Conservation (phyloP, 225 moss, liverwort and hornwort species). For the Rhytidiadelphus loreus region DNA sequence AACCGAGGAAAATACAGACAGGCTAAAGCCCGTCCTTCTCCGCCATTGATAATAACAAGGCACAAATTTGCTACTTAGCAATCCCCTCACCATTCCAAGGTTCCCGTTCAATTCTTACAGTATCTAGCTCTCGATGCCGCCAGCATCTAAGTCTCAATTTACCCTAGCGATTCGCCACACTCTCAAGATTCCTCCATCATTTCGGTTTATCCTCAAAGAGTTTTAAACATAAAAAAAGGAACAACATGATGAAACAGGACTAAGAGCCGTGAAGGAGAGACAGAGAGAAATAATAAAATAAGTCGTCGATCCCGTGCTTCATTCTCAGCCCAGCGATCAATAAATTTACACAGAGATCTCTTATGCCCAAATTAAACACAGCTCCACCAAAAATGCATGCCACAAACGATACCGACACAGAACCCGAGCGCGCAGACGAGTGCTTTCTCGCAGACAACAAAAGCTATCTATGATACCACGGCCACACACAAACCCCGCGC, state of each 20-base stretch:
- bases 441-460: slow-evolving; percentile 36
- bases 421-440: slow-evolving; percentile 33
- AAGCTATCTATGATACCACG: slow-evolving; percentile 35
- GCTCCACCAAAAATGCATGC: background rate
- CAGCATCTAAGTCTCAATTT: background rate
- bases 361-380: background rate
- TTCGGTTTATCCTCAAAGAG: background rate
- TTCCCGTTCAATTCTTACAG: background rate
- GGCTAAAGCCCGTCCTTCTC: slow-evolving; percentile 18
- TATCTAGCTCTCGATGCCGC: background rate
- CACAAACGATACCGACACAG: slow-evolving; percentile 24
- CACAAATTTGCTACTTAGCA: background rate
- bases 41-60: background rate
- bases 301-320: background rate
- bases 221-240: background rate
- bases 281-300: background rate
- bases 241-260: background rate
- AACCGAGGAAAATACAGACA: slow-evolving; percentile 35
- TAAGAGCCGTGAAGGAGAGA: background rate
- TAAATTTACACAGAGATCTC: background rate
- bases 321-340: background rate
- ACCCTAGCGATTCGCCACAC: background rate
- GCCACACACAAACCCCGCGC: slow-evolving; percentile 25
- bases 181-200: background rate
- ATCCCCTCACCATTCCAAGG: background rate